Conservation (phyloP, 208 protist species). For the Naegleria gruberi region DNA sequence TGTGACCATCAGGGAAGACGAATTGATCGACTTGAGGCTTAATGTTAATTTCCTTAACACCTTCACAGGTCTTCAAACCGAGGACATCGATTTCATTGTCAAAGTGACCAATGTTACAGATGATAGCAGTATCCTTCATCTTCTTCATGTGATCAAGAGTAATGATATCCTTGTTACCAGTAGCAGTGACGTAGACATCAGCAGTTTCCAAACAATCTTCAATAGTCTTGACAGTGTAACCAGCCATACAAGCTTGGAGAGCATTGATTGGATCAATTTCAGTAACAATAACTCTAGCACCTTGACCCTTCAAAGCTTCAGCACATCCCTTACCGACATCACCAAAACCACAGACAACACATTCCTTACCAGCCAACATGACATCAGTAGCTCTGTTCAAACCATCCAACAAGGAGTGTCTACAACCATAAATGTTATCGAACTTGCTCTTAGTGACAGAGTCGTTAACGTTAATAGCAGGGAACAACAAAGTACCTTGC, state of each 20-base stretch:
- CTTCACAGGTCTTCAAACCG: conserved; percentile 76
- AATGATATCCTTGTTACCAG: conserved; percentile 97
- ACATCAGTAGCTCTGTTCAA: conserved; percentile 99
- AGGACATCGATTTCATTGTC: conserved; percentile 98
- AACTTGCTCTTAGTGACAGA: conserved; percentile 99
- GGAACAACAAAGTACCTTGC: conserved; percentile 85
- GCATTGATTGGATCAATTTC: conserved; percentile 99
- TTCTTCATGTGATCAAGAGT: conserved; percentile 84
- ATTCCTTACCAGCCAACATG: conserved; percentile 98
- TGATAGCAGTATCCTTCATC: conserved; percentile 98
- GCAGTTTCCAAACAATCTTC: conserved; percentile 76
- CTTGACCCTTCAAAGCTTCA: conserved; percentile 83
- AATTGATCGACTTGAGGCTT: conserved; percentile 98
- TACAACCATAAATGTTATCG: conserved; percentile 99
- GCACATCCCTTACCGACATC: conserved; percentile 99
- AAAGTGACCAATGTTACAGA: conserved; percentile 99
- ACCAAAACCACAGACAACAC: conserved; percentile 93
- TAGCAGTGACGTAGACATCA: conserved; percentile 97
- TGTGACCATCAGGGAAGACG: conserved; percentile 79
- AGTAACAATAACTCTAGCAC: conserved; percentile 92
- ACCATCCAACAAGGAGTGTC: conserved; percentile 97
- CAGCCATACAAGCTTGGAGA: conserved; percentile 97
- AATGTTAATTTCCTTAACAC: conserved; percentile 86
- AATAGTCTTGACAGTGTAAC: conserved; percentile 89
- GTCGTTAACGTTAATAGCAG: conserved; percentile 99